These are phyloP conservation scores for Candida boidinii DNA, from an alignment of 805 yeast species.

Conservation along the genomic window DNA sequence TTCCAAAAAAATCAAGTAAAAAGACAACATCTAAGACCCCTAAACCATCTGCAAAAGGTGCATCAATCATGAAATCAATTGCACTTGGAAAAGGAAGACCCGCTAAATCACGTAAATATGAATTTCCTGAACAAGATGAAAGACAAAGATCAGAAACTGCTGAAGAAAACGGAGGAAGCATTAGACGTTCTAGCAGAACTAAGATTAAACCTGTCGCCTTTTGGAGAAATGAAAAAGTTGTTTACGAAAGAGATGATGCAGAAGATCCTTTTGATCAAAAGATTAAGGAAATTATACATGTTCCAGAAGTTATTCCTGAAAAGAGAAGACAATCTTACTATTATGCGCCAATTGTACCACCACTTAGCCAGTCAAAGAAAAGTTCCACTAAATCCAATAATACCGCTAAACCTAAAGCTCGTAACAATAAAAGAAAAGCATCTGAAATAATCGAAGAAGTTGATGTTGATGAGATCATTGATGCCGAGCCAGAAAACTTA, in stretches of 20 bases:
- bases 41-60: constrained; percentile 3
- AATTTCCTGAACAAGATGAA: background rate
- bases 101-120: background rate
- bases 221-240: constrained; percentile 77
- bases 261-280: constrained; percentile 46
- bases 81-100: background rate
- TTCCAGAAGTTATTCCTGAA: constrained; percentile 28
- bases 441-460: background rate
- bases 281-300: constrained; percentile 50
- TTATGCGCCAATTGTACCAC: too few relatives aligned
- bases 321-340: background rate
- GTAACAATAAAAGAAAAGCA: too few relatives aligned
- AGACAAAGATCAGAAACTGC: background rate
- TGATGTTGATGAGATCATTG: background rate
- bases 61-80: constrained; percentile 1
- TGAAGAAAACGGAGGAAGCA: constrained; percentile 17
- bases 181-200: constrained; percentile 59
- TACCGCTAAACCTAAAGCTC: too few relatives aligned
- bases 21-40: constrained; percentile 3
- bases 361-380: too few relatives aligned
- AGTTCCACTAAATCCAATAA: too few relatives aligned
- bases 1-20: constrained; percentile 9
- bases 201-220: constrained; percentile 66
- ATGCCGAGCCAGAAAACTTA: too few relatives aligned
- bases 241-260: constrained; percentile 39